Evolutionary conservation across 768 basidiomycete species (phyloP).

Genomic region (Melanogaster broomeanus): DNA sequence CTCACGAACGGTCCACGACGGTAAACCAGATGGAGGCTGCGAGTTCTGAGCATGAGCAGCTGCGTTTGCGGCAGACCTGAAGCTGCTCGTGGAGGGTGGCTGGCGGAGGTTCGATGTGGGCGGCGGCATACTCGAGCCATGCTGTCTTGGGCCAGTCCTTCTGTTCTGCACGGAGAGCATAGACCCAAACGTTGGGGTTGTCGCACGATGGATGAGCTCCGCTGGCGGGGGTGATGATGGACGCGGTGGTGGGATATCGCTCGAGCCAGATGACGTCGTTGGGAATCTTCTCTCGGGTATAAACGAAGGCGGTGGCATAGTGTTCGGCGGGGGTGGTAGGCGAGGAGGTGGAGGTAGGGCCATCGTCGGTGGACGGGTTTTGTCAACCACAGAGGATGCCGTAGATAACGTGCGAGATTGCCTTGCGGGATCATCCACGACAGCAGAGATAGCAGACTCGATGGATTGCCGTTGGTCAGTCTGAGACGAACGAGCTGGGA

Average conservation of each 20-base stretch:
- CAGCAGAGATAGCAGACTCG: constrained; percentile 64
- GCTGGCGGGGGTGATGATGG: constrained; percentile 92
- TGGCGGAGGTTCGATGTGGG: constrained; percentile 65
- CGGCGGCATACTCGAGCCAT: constrained; percentile 79
- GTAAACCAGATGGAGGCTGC: constrained; percentile 42
- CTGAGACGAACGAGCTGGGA: constrained; percentile 50
- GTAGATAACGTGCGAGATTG: constrained; percentile 69
- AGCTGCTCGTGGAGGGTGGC: constrained; percentile 78
- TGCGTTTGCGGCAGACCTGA: constrained; percentile 72
- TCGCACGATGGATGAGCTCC: constrained; percentile 90
- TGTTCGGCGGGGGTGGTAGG: constrained; percentile 67
- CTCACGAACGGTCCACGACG: constrained; percentile 53
- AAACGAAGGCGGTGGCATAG: constrained; percentile 75
- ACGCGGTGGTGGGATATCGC: constrained; percentile 75
- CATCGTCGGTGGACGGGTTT: constrained; percentile 85
- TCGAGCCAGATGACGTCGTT: constrained; percentile 43
- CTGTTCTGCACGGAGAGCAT: constrained; percentile 58
- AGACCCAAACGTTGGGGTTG: constrained; percentile 78
- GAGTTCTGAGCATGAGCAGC: constrained; percentile 51
- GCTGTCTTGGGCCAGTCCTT: constrained; percentile 50
- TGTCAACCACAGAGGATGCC: constrained; percentile 60
- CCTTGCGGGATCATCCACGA: constrained; percentile 44
- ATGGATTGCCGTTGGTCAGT: constrained; percentile 71
- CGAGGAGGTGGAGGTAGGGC: constrained; percentile 77
- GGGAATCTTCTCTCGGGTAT: constrained; percentile 68